Percentiles rank a stretch among this genome's conserved stretches.
Conservation (phyloP, 2,329 filamentous ascomycete genomes). For the Aspergillus ochraceoroseus region DNA sequence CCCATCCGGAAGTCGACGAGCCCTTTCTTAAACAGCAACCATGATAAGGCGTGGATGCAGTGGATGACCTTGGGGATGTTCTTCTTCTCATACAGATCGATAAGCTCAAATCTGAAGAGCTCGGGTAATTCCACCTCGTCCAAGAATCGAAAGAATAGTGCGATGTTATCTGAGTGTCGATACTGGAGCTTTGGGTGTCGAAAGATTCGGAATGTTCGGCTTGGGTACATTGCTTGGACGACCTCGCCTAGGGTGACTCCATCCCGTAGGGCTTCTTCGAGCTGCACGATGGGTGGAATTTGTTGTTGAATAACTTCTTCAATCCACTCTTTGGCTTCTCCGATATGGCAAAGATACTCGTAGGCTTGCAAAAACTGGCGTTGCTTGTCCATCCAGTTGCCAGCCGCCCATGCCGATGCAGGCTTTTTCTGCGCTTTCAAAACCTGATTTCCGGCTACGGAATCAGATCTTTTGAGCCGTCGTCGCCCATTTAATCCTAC, state of each 20-base stretch:
- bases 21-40: slow-evolving; percentile 92
- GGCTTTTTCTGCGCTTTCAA: slow-evolving; percentile 46
- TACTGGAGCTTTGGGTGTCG: slow-evolving; percentile 79
- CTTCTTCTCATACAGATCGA: slow-evolving; percentile 98
- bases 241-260: slow-evolving; percentile 93
- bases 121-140: slow-evolving; percentile 90
- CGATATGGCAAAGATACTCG: slow-evolving; percentile 97
- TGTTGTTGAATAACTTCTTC: slow-evolving; percentile 80
- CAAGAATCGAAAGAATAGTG: slow-evolving; percentile 88
- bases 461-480: slow-evolving; percentile 67
- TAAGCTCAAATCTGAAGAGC: slow-evolving; percentile 92
- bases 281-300: slow-evolving; percentile 85
- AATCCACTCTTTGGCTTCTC: slow-evolving; percentile 98
- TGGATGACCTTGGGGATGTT: slow-evolving; percentile 99
- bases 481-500: slow-evolving; percentile 79
- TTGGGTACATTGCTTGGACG: slow-evolving; percentile 79
- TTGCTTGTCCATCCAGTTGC: slow-evolving; percentile 99
- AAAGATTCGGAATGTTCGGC: slow-evolving; percentile 75
- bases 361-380: slow-evolving; percentile 94
- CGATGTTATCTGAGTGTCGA: slow-evolving; percentile 96
- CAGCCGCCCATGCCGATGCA: slow-evolving; percentile 68
- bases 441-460: slow-evolving; percentile 48
- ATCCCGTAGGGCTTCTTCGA: slow-evolving; percentile 87
- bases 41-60: slow-evolving; percentile 94
- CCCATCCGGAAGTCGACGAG: slow-evolving; percentile 94